Percentiles rank a stretch among this genome's conserved stretches.
Conservation (phyloP, 163 green algal species). For the Smithsoniella earleae region DNA sequence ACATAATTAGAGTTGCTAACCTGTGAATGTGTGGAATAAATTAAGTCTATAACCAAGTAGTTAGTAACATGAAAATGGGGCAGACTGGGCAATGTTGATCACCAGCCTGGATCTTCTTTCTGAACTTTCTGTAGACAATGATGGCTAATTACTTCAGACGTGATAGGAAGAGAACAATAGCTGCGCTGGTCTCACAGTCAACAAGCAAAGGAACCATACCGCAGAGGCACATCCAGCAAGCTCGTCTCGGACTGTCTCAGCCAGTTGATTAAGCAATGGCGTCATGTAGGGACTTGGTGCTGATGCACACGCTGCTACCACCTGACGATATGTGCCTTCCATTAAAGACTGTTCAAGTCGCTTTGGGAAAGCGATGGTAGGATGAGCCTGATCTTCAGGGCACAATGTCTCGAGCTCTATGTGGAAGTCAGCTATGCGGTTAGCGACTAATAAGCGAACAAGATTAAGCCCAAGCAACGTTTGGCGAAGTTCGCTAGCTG, state of each 20-base stretch:
- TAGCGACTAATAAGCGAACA: conserved; percentile 84
- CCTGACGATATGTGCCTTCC: conserved; percentile 93
- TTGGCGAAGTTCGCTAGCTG: conserved; percentile 54
- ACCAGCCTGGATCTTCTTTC: too few species aligned
- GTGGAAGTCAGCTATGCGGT: conserved; percentile 95
- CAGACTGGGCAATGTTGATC: too few species aligned
- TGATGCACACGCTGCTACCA: conserved; percentile 41
- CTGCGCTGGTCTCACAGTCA: too few species aligned
- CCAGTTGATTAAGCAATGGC: conserved; percentile 64
- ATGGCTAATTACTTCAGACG: too few species aligned
- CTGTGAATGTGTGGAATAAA: too few species aligned
- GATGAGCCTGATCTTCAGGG: conserved; percentile 38
- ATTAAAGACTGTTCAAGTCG: conserved; percentile 92
- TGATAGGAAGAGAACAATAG: too few species aligned
- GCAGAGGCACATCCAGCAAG: conserved; percentile 27
- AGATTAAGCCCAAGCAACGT: conserved; percentile 77
- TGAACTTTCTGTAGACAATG: too few species aligned
- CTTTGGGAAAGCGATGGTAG: conserved; percentile 49
- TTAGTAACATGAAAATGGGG: too few species aligned
- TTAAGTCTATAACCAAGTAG: too few species aligned
- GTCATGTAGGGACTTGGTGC: conserved; percentile 39
- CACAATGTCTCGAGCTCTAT: conserved; percentile 72
- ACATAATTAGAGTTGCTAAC: too few species aligned
- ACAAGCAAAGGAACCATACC: too few species aligned
- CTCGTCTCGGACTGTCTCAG: conserved; percentile 54